Conservation (phyloP, 345 rosid genomes). For the Euphorbia peplus region DNA sequence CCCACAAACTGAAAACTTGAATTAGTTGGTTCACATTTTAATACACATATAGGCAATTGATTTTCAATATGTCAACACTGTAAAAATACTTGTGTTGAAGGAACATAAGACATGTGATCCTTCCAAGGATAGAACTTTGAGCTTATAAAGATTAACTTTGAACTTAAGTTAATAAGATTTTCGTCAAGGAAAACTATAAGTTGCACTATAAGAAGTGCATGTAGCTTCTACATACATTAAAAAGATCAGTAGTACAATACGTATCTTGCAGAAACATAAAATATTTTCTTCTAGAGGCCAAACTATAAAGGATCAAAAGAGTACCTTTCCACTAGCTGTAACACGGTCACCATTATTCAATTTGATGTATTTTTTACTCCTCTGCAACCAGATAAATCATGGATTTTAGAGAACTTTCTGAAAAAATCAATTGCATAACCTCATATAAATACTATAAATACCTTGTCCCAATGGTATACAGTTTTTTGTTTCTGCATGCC, state of each 20-base stretch:
- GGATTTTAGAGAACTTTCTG: not conserved
- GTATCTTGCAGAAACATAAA: too few relatives aligned
- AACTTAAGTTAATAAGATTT: not conserved
- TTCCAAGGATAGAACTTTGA: not conserved
- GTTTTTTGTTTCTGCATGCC: slow-evolving; percentile 80
- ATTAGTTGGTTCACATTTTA: not conserved
- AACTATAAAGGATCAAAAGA: slow-evolving; percentile 2
- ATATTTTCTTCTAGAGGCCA: too few relatives aligned
- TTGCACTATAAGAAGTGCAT: not conserved
- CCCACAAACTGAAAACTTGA: not conserved
- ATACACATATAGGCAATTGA: not conserved
- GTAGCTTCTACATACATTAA: not conserved
- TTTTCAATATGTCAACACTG: not conserved
- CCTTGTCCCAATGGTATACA: slow-evolving; percentile 94
- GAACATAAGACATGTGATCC: not conserved
- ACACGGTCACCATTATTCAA: slow-evolving; percentile 93
- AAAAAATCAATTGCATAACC: not conserved
- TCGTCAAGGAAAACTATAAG: not conserved
- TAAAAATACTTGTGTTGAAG: not conserved
- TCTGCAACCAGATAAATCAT: slow-evolving; percentile 51
- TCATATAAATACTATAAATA: slow-evolving; percentile 26
- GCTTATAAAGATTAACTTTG: not conserved
- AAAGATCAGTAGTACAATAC: too few relatives aligned
- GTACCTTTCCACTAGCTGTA: slow-evolving; percentile 98
- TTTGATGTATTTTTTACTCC: slow-evolving; percentile 88